phyloP scores from a whole-genome alignment of 176 grass and related monocot species.

The Paspalum notatum region DNA sequence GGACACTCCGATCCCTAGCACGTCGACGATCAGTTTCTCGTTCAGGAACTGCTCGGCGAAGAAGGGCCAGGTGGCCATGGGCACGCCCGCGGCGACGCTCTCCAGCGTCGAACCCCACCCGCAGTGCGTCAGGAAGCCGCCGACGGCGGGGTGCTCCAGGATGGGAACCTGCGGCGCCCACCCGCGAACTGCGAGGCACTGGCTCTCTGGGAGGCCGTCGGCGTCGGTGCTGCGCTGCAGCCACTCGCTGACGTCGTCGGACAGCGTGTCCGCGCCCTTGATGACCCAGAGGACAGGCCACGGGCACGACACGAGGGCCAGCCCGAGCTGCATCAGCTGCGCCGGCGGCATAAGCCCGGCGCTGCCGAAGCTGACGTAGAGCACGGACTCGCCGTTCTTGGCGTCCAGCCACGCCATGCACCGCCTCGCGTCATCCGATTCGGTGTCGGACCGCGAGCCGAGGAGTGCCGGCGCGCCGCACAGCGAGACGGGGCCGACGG shows the following conservation, averaged over 20 bases:
- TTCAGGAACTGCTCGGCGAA: constrained; percentile 69
- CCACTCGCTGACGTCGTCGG: constrained; percentile 46
- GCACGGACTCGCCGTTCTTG: constrained; percentile 48
- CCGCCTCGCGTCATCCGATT: constrained; percentile 17
- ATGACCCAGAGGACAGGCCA: constrained; percentile 65
- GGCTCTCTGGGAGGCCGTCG: not conserved
- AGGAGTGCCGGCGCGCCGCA: not conserved
- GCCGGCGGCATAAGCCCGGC: constrained; percentile 31
- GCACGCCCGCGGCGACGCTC: constrained; percentile 47
- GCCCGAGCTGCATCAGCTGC: constrained; percentile 56
- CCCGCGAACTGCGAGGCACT: constrained; percentile 45
- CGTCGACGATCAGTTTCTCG: constrained; percentile 60
- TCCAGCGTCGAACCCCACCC: constrained; percentile 77
- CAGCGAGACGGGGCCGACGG: constrained; percentile 53
- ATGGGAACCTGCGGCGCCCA: constrained; percentile 70
- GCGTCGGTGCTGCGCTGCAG: constrained; percentile 36
- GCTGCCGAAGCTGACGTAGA: constrained; percentile 74
- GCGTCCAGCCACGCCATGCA: constrained; percentile 62
- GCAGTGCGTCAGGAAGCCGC: constrained; percentile 70
- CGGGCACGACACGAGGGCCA: constrained; percentile 41
- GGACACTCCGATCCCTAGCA: constrained; percentile 50
- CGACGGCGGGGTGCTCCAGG: constrained; percentile 55
- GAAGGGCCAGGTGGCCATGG: constrained; percentile 58
- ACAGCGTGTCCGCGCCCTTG: constrained; percentile 27
- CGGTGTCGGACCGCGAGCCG: not conserved